These are phyloP conservation scores for Garcia nutans DNA, from an alignment of 345 rosid species.

Conservation along the genomic window DNA sequence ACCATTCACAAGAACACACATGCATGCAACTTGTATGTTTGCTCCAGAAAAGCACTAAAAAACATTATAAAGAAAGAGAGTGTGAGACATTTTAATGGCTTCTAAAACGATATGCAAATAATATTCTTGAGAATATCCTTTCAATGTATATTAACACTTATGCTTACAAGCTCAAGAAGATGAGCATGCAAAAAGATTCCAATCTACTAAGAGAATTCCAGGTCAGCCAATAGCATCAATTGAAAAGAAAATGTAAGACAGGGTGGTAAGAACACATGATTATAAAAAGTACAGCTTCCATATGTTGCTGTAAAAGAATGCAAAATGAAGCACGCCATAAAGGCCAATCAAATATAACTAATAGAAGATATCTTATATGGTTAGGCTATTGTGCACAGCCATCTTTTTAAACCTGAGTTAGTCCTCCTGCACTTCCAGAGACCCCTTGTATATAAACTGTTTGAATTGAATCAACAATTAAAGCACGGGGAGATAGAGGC, in stretches of 20 bases:
- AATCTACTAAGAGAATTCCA: not conserved
- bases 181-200: not conserved
- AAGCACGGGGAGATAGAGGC: constrained; percentile 63
- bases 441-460: constrained; percentile 77
- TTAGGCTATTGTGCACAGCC: constrained; percentile 2
- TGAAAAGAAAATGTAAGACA: not conserved
- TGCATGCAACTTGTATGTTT: not conserved
- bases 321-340: constrained; percentile 1
- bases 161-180: not conserved
- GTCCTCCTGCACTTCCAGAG: constrained; percentile 87
- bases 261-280: not conserved
- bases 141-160: not conserved
- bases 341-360: not conserved
- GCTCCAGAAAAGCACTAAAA: not conserved
- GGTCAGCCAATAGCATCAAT: not conserved
- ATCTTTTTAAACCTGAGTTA: constrained; percentile 57
- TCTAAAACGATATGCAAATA: not conserved
- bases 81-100: not conserved
- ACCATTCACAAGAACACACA: not conserved
- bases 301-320: not conserved
- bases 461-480: constrained; percentile 87
- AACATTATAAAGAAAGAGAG: not conserved
- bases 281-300: not conserved
- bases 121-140: not conserved
- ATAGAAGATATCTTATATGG: not conserved